These are phyloP conservation scores for Candida ulmi DNA, from an alignment of 805 yeast genomes.

Conservation along the genomic window DNA sequence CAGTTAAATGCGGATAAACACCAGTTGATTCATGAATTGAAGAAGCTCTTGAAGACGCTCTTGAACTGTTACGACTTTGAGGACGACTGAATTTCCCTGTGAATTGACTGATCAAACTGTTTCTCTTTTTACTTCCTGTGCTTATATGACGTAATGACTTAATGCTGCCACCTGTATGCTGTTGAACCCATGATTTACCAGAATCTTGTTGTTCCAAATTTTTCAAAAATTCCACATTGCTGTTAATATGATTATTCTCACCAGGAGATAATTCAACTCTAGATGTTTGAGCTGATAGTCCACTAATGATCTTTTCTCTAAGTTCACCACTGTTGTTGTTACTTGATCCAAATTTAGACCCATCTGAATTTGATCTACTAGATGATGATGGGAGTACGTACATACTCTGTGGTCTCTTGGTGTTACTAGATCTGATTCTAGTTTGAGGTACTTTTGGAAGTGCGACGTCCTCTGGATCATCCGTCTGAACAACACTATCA, in stretches of 20 bases:
- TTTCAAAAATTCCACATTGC: conserved; percentile 34
- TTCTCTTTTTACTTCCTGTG: conserved; percentile 20
- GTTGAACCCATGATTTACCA: conserved; percentile 27
- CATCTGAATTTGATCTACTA: conserved; percentile 7
- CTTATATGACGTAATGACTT: conserved; percentile 24
- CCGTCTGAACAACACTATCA: conserved; percentile 24
- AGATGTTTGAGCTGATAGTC: conserved; percentile 12
- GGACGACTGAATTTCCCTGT: conserved; percentile 24
- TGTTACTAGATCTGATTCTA: background rate
- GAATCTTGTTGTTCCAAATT: conserved; percentile 31
- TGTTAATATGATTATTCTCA: conserved; percentile 22
- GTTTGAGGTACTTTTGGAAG: conserved; percentile 1
- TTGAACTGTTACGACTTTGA: conserved; percentile 21
- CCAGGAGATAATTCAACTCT: conserved; percentile 20
- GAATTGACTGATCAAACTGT: conserved; percentile 19
- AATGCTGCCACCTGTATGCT: conserved; percentile 27
- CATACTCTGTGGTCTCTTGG: conserved; percentile 30
- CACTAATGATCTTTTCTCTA: conserved; percentile 25
- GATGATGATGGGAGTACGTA: conserved; percentile 21
- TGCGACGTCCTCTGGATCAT: conserved; percentile 5
- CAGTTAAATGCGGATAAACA: conserved; percentile 10
- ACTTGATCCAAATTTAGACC: conserved; percentile 1
- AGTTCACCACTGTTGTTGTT: conserved; percentile 9
- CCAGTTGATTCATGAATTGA: conserved; percentile 23
- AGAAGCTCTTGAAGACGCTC: conserved; percentile 24